phyloP scores from a whole-genome alignment of 805 yeast species.

The Saturnispora galanensis region DNA sequence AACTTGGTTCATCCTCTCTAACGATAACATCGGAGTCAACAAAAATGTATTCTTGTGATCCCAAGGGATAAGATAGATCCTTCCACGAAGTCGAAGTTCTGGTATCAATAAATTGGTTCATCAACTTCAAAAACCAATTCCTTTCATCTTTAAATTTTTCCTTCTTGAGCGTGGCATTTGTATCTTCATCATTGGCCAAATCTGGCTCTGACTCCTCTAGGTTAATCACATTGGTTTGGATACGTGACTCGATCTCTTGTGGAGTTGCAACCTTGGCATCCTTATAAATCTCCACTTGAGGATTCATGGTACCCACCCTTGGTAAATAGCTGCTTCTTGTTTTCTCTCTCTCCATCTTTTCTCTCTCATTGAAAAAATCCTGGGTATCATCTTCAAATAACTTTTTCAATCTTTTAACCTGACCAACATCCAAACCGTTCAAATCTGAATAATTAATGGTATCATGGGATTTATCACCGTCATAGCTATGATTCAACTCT shows the following conservation, averaged over 20 bases:
- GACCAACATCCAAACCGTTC: conserved; percentile 22
- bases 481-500: conserved; percentile 12
- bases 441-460: conserved; percentile 13
- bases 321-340: conserved; percentile 49
- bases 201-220: neutral
- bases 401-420: conserved; percentile 56
- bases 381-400: conserved; percentile 52
- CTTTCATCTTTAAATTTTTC: conserved; percentile 35
- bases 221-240: neutral
- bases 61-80: conserved; percentile 76
- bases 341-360: conserved; percentile 52
- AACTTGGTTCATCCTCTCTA: conserved; percentile 93
- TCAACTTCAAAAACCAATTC: conserved; percentile 67
- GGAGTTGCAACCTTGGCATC: conserved; percentile 68
- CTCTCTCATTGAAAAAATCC: conserved; percentile 85
- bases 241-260: conserved; percentile 1
- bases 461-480: conserved; percentile 13
- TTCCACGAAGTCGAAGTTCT: conserved; percentile 94
- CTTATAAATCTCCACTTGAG: conserved; percentile 84
- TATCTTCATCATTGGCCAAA: conserved; percentile 4
- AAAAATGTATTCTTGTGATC: conserved; percentile 78
- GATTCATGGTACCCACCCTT: conserved; percentile 66
- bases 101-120: conserved; percentile 95
- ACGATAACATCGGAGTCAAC: conserved; percentile 90
- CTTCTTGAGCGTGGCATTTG: neutral